Evolutionary conservation across 805 yeast species (phyloP).

Genomic region (Nakazawaea ishiwadae): DNA sequence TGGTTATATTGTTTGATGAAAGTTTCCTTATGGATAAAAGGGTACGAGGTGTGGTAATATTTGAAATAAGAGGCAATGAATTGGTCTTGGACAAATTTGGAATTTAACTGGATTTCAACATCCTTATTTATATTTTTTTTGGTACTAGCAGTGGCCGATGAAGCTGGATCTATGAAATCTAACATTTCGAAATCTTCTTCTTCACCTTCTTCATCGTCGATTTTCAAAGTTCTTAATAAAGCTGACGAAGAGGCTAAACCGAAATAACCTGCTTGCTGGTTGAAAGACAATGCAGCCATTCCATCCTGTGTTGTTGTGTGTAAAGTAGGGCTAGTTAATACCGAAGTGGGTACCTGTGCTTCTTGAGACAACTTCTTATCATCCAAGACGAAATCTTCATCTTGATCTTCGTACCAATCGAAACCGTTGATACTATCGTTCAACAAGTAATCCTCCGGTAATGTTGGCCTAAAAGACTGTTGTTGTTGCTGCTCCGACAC

Average conservation of each 20-base stretch:
- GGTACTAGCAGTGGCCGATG: constrained; percentile 5
- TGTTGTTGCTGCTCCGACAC: background rate
- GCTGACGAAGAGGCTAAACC: constrained; percentile 63
- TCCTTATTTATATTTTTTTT: constrained; percentile 9
- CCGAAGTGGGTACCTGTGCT: background rate
- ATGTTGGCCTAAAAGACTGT: constrained; percentile 16
- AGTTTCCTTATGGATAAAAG: constrained; percentile 52
- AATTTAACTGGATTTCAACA: constrained; percentile 17
- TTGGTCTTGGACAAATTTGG: constrained; percentile 21
- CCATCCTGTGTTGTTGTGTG: constrained; percentile 37
- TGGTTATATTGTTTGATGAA: constrained; percentile 44
- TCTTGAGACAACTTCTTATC: background rate
- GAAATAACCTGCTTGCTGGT: constrained; percentile 52
- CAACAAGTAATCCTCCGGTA: constrained; percentile 22
- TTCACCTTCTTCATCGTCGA: constrained; percentile 22
- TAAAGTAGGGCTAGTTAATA: constrained; percentile 7
- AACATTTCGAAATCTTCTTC: constrained; percentile 8
- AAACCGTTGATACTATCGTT: constrained; percentile 39
- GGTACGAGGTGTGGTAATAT: constrained; percentile 57
- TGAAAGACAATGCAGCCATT: constrained; percentile 56
- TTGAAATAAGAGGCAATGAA: constrained; percentile 44
- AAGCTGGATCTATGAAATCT: constrained; percentile 11
- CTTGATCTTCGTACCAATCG: constrained; percentile 56
- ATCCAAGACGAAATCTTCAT: constrained; percentile 14
- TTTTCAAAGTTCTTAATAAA: constrained; percentile 41